A percentile compares a stretch with the other conserved stretches of the same genome.
Conservation (phyloP, 805 yeast species). For the Starmerella stellata region DNA sequence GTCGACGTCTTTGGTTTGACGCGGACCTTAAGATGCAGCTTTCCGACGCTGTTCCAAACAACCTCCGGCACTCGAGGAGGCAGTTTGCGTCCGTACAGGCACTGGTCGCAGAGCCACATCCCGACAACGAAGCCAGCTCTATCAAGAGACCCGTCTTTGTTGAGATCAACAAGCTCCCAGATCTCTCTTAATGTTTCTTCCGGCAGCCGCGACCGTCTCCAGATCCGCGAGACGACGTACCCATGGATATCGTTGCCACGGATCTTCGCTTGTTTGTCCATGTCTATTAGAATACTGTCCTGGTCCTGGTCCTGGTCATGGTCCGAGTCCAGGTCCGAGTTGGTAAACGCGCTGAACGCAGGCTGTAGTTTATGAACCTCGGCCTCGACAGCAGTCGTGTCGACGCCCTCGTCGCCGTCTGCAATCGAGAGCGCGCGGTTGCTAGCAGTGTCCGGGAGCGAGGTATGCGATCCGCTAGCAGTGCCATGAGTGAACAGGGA, state of each 20-base stretch:
- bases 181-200: conserved; percentile 39
- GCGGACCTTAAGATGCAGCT: conserved; percentile 25
- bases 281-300: conserved; percentile 5
- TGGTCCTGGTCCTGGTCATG: conserved; percentile 4
- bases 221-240: conserved; percentile 53
- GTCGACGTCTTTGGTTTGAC: conserved; percentile 17
- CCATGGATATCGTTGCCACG: conserved; percentile 30
- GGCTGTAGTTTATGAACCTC: too few relatives aligned
- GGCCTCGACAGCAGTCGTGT: background rate
- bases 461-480: background rate
- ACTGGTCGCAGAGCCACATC: conserved; percentile 94
- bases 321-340: background rate
- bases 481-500: background rate
- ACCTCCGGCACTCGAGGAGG: conserved; percentile 49
- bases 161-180: conserved; percentile 46
- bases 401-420: background rate
- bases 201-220: conserved; percentile 64
- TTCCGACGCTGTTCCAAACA: conserved; percentile 63
- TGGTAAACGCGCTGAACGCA: background rate
- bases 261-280: conserved; percentile 21
- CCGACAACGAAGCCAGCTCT: conserved; percentile 83
- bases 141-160: conserved; percentile 51
- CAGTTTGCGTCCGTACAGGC: conserved; percentile 78
- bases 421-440: background rate
- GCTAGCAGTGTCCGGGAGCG: background rate